Base-by-base conservation (phyloP, 2,329 filamentous ascomycete genomes). In the Aspergillus cejpii region DNA sequence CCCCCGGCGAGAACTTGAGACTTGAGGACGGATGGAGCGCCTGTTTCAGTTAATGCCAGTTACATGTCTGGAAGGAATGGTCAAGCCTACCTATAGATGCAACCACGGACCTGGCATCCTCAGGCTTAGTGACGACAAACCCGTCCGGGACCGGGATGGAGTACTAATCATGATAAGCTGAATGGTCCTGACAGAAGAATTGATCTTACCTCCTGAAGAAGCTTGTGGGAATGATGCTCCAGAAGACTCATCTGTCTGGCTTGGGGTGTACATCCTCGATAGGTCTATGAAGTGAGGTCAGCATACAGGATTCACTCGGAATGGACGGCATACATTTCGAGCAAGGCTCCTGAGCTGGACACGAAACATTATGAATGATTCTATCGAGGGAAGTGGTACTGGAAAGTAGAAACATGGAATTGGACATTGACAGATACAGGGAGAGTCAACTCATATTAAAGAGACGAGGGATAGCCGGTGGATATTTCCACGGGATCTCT, bases 1-100 rank as follows among this genome's bases (percentile, higher is more conserved):
- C 61, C 61, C 1, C 61, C 61, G 0, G 61, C 60, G 1, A 63
- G 57, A n/a, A 64, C 51, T 41, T 64, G 61, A 2, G 61, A 53
- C 42, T 64, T 64, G 1, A 64, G 44, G 0, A 64, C 40, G 1
- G 59, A 59, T 1, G 59, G 59, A 8, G 50, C 60, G 41, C 50
- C 61, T 61, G 12, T 10, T 44, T n/a, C 40, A 14, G 2, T 40
- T 39, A 37, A 27, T 24, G 23, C 23, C 23, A 5, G 23, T 24
- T 24, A 24, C 23, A 24, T 24, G n/a, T n/a, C n/a, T n/a, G n/a
- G n/a, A n/a, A n/a, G n/a, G n/a, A n/a, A n/a, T n/a, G n/a, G n/a
- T n/a, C n/a, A n/a, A n/a, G n/a, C 57, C 47, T 20, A 58, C 59
- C 47, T 21, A 61, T 59, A 4, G 42, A 47, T 1, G 50, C 49